phyloP scores from a whole-genome alignment of 495 filamentous ascomycete genomes.

The Tuber magnatum region DNA sequence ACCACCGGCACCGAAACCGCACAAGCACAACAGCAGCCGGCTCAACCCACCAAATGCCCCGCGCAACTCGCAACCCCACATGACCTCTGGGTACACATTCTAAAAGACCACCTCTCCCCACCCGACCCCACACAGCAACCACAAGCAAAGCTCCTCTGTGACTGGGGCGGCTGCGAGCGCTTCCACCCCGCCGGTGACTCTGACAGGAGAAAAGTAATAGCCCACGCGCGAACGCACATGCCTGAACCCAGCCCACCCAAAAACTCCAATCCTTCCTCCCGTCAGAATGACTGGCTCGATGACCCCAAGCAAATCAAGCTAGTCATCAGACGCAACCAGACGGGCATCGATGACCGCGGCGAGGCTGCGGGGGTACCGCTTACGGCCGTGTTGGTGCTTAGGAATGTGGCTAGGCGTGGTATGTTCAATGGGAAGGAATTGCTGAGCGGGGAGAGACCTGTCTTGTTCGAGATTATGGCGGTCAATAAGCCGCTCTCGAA shows the following conservation, averaged over 20 bases:
- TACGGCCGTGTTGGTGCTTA: constrained; percentile 72
- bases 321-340: constrained; percentile 54
- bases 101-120: constrained; percentile 33
- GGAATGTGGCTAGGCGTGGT: constrained; percentile 77
- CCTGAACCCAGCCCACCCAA: constrained; percentile 28
- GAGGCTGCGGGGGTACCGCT: constrained; percentile 80
- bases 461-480: constrained; percentile 46
- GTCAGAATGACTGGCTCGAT: constrained; percentile 39
- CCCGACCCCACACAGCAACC: constrained; percentile 11
- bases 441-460: constrained; percentile 48
- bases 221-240: constrained; percentile 40
- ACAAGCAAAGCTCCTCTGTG: constrained; percentile 26
- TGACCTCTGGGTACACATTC: constrained; percentile 39
- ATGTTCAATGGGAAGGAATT: constrained; percentile 54
- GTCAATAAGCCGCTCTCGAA: constrained; percentile 46
- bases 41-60: constrained; percentile 15
- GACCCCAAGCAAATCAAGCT: constrained; percentile 45
- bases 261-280: background rate
- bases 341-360: constrained; percentile 66
- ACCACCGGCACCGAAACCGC: background rate
- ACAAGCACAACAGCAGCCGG: constrained; percentile 3
- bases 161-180: constrained; percentile 37
- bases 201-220: constrained; percentile 36
- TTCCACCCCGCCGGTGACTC: constrained; percentile 33
- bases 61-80: constrained; percentile 30